Conservation (phyloP, 371 early-diverging fungal species). For the Mortierella sp. region DNA sequence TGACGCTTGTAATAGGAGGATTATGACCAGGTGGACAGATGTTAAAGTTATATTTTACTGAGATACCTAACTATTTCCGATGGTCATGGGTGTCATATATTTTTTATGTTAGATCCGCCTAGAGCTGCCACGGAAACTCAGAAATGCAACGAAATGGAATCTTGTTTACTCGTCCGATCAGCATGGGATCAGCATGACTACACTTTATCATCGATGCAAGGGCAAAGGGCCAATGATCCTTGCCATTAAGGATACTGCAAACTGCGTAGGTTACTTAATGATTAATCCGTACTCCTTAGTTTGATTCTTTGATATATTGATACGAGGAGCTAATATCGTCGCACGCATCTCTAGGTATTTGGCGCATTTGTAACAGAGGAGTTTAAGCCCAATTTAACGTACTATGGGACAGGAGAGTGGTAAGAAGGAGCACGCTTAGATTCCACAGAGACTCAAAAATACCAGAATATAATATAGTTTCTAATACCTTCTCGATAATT, state of each 20-base stretch:
- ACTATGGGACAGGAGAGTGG: slow-evolving; percentile 94
- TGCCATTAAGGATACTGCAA: slow-evolving; percentile 76
- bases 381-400: slow-evolving; percentile 73
- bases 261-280: slow-evolving; percentile 63
- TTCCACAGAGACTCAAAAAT: not conserved
- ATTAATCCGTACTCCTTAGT: not conserved
- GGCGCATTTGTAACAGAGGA: slow-evolving; percentile 89
- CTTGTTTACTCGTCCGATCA: slow-evolving; percentile 91
- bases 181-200: slow-evolving; percentile 90
- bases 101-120: slow-evolving; percentile 38
- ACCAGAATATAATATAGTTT: no score
- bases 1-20: not conserved
- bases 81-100: not conserved
- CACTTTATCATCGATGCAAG: slow-evolving; percentile 76
- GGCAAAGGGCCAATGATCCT: slow-evolving; percentile 78
- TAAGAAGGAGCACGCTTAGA: slow-evolving; percentile 54
- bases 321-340: not conserved
- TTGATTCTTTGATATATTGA: not conserved
- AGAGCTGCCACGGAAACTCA: slow-evolving; percentile 71
- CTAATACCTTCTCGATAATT: slow-evolving; percentile 1
- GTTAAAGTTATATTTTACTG: not conserved
- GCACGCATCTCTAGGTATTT: slow-evolving; percentile 75
- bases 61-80: slow-evolving; percentile 10
- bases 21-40: slow-evolving; percentile 1
- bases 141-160: slow-evolving; percentile 78